Evolutionary conservation across 352 stramenopile species (phyloP).

Genomic region (Globisporangium takayamanum): DNA sequence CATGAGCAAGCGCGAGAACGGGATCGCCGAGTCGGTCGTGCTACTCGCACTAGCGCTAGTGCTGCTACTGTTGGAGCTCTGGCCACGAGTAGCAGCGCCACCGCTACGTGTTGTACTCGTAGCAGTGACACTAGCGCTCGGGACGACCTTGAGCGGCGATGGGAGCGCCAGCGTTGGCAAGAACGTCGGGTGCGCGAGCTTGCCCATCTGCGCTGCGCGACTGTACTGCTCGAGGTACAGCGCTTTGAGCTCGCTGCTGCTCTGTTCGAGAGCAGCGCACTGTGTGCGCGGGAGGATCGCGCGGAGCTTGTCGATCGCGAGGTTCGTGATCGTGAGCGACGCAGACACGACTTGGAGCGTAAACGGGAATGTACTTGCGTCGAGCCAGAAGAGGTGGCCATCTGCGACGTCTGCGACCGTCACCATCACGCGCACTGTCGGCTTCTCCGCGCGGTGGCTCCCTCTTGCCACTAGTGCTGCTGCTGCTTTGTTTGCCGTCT

Average conservation of each 20-base stretch:
- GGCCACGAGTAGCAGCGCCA: too few species aligned
- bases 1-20: conserved; percentile 23
- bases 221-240: conserved; percentile 31
- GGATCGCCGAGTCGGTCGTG: conserved; percentile 12
- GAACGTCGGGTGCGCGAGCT: conserved; percentile 12
- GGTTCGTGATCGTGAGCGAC: conserved; percentile 30
- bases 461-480: neutral
- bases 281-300: conserved; percentile 34
- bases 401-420: conserved; percentile 45
- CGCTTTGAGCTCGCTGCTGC: conserved; percentile 16
- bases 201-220: conserved; percentile 16
- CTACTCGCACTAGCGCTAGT: neutral
- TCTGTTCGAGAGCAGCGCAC: conserved; percentile 21
- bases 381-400: conserved; percentile 54
- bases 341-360: conserved; percentile 42
- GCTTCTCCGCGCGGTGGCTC: conserved; percentile 3
- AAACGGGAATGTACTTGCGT: conserved; percentile 25
- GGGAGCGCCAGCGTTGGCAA: conserved; percentile 24
- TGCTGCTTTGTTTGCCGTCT: neutral
- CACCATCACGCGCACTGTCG: conserved; percentile 27
- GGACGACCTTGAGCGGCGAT: conserved; percentile 10
- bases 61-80: neutral
- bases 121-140: neutral
- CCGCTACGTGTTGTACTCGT: too few species aligned
- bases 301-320: conserved; percentile 43